phyloP scores from a whole-genome alignment of 2,329 filamentous ascomycete genomes.

The Pseudocercospora pini-densiflorae region DNA sequence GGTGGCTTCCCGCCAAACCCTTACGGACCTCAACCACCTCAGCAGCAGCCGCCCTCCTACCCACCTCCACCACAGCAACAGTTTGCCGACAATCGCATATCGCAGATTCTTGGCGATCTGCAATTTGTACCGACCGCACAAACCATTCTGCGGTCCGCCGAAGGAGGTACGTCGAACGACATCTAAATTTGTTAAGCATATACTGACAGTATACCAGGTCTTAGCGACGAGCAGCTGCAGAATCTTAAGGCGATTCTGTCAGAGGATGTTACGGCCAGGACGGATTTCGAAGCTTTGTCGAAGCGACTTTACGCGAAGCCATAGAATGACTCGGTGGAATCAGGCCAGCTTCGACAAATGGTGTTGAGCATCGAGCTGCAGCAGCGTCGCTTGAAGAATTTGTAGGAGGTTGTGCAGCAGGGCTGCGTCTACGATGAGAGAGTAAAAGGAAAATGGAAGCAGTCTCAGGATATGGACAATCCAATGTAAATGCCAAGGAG shows the following conservation, averaged over 20 bases:
- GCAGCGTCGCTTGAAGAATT: neutral
- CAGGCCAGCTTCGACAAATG: neutral
- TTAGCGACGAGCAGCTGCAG: conserved; percentile 65
- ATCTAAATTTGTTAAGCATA: neutral
- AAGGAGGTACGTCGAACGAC: conserved; percentile 10
- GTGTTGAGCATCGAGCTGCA: neutral
- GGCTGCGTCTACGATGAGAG: neutral
- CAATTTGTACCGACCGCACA: conserved; percentile 49
- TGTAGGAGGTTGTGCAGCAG: neutral
- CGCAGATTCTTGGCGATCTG: conserved; percentile 47
- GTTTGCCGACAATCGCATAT: conserved; percentile 35
- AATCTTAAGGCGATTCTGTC: conserved; percentile 73
- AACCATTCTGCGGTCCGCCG: conserved; percentile 40
- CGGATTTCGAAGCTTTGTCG: conserved; percentile 54
- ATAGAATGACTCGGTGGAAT: neutral
- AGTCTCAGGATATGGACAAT: neutral
- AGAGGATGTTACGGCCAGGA: conserved; percentile 66
- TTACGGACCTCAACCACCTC: conserved; percentile 42
- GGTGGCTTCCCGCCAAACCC: conserved; percentile 44
- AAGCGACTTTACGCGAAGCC: conserved; percentile 27
- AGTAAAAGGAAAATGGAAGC: neutral
- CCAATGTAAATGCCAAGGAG: neutral
- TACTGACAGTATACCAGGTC: conserved; percentile 13
- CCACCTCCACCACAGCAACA: conserved; percentile 27
- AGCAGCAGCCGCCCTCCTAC: conserved; percentile 41